Percentiles rank a stretch among this genome's conserved stretches.
Evolutionary conservation across 805 yeast species (phyloP).

Genomic region (Kregervanrija pseudodelftensis): DNA sequence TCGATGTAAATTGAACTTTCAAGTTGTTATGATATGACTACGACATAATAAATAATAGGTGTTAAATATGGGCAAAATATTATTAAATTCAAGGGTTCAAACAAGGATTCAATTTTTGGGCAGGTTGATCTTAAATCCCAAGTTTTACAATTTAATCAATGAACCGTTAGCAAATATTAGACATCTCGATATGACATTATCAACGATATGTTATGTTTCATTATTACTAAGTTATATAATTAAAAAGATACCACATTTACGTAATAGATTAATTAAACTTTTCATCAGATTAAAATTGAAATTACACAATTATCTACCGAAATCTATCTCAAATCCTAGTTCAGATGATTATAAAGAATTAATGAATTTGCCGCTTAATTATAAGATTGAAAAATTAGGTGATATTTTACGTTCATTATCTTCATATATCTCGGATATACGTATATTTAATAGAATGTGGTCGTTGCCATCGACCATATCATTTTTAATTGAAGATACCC

Average conservation of each 20-base stretch:
- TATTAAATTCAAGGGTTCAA: neutral
- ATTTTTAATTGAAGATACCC: conserved; percentile 4
- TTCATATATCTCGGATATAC: conserved; percentile 27
- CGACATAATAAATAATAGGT: too few relatives aligned
- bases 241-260: conserved; percentile 4
- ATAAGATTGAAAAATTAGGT: too few relatives aligned
- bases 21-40: too few relatives aligned
- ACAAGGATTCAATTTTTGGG: conserved; percentile 13
- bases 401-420: conserved; percentile 14
- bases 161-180: conserved; percentile 21
- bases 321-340: too few relatives aligned
- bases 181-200: conserved; percentile 25
- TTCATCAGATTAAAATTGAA: neutral
- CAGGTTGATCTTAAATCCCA: conserved; percentile 17
- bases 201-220: conserved; percentile 27
- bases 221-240: conserved; percentile 17
- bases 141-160: conserved; percentile 22
- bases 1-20: too few relatives aligned
- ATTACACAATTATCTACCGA: too few relatives aligned
- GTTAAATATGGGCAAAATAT: too few relatives aligned
- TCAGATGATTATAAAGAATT: too few relatives aligned
- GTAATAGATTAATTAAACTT: neutral
- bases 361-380: too few relatives aligned
- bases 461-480: conserved; percentile 22
- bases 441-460: conserved; percentile 32